A percentile compares a stretch with the other conserved stretches of the same genome.
Conservation (phyloP, 495 filamentous ascomycete species). For the Aspergillus avenaceus region DNA sequence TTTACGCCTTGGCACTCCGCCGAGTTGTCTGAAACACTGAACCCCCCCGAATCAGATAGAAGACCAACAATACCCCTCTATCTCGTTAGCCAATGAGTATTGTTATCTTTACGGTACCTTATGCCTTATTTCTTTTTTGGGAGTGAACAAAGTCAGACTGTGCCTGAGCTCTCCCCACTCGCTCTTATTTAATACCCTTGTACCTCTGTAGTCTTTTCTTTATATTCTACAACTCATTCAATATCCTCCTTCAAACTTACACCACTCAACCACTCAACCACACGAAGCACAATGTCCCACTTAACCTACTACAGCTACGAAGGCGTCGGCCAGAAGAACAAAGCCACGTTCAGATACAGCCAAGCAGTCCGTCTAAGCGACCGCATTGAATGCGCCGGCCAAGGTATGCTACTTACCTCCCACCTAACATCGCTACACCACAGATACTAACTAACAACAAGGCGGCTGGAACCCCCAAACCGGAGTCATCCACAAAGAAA, state of each 20-base stretch:
- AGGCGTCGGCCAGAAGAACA: slow-evolving; percentile 33
- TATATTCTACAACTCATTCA: no score
- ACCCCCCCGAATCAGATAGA: neutral
- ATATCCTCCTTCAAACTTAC: neutral
- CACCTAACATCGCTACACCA: neutral
- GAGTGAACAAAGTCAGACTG: no score
- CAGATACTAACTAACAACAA: slow-evolving; percentile 11
- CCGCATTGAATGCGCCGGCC: slow-evolving; percentile 49
- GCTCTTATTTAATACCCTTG: no score
- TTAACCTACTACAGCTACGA: slow-evolving; percentile 41
- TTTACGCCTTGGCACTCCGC: no score
- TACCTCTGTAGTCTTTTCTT: no score
- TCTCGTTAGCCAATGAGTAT: no score
- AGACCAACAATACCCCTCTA: neutral
- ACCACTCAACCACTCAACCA: neutral
- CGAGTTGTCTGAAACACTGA: no score
- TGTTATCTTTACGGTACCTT: no score
- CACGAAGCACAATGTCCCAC: slow-evolving; percentile 32
- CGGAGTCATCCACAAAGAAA: slow-evolving; percentile 27
- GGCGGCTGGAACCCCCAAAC: slow-evolving; percentile 49
- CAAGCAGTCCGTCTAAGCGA: slow-evolving; percentile 53
- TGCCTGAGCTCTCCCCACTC: no score
- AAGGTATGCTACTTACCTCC: slow-evolving; percentile 32
- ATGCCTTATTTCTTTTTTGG: no score
- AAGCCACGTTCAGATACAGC: slow-evolving; percentile 40